These are phyloP conservation scores for Dendrobium nobile DNA, from an alignment of 106 monocot genomes.

Conservation along the genomic window DNA sequence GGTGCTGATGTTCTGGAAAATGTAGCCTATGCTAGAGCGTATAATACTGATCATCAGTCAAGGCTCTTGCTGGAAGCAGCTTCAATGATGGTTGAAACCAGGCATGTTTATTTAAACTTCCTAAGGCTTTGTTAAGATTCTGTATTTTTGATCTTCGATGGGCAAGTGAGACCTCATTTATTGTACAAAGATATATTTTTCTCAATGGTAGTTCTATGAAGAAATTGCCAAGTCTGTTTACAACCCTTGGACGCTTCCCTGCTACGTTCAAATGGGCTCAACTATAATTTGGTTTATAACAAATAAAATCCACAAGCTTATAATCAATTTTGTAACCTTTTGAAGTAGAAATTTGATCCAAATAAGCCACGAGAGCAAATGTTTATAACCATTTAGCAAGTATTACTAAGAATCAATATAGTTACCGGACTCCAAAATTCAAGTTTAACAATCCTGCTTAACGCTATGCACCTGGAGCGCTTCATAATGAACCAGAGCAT, in stretches of 20 bases:
- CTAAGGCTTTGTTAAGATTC: not conserved
- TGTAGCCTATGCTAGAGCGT: slow-evolving; percentile 96
- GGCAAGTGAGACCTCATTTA: not conserved
- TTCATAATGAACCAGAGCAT: too few species aligned
- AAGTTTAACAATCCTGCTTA: too few species aligned
- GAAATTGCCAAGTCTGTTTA: not conserved
- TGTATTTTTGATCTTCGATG: not conserved
- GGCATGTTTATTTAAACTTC: slow-evolving; percentile 31
- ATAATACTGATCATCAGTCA: slow-evolving; percentile 97
- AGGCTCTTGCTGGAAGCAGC: slow-evolving; percentile 92
- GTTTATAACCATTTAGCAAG: not conserved
- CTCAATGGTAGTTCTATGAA: not conserved
- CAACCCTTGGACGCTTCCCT: not conserved
- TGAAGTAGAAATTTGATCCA: not conserved
- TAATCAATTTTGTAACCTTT: not conserved
- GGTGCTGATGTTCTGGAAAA: slow-evolving; percentile 95
- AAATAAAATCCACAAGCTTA: not conserved
- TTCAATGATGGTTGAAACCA: slow-evolving; percentile 99
- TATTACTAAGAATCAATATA: not conserved
- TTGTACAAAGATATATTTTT: not conserved
- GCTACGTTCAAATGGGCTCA: not conserved
- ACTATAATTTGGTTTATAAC: not conserved
- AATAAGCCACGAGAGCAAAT: not conserved
- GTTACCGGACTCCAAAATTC: not conserved
- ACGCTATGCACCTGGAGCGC: too few species aligned